A percentile compares a stretch with the other conserved stretches of the same genome.
Evolutionary conservation across 371 early-diverging fungal genomes (phyloP).

Genomic region (Mucor saturninus): DNA sequence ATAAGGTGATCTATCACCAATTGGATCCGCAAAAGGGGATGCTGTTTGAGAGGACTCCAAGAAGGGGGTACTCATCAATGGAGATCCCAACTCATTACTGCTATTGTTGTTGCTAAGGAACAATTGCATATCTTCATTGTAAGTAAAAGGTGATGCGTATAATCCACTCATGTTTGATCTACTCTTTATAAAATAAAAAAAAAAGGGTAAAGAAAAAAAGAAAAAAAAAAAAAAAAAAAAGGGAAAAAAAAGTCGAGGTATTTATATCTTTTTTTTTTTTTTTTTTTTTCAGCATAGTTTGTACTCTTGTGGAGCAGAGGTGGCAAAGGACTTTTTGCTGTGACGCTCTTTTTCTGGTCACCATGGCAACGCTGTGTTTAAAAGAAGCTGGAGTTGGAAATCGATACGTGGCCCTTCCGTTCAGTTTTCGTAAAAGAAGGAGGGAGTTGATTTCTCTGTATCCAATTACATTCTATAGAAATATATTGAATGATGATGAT

Average conservation of each 20-base stretch:
- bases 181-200: not conserved
- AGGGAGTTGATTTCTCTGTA: too few relatives aligned
- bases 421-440: not conserved
- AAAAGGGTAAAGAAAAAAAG: not conserved
- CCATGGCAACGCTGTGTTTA: conserved; percentile 15
- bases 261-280: conserved; percentile 12
- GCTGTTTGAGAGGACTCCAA: conserved; percentile 5
- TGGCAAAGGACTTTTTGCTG: not conserved
- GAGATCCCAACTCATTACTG: conserved; percentile 3
- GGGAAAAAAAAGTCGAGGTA: not conserved
- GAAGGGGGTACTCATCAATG: conserved; percentile 20
- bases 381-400: not conserved
- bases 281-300: conserved; percentile 1
- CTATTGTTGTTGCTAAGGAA: too few relatives aligned
- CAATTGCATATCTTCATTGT: not conserved
- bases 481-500: too few relatives aligned
- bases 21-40: conserved; percentile 20
- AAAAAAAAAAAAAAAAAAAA: conserved; percentile 1
- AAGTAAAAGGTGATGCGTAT: not conserved
- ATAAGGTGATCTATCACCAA: conserved; percentile 18
- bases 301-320: too few relatives aligned
- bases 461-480: too few relatives aligned
- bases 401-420: conserved; percentile 5
- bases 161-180: not conserved
- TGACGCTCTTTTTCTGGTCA: conserved; percentile 2